These are phyloP conservation scores for Mariannaea elegans DNA, from an alignment of 2,329 filamentous ascomycete species.

Conservation along the genomic window DNA sequence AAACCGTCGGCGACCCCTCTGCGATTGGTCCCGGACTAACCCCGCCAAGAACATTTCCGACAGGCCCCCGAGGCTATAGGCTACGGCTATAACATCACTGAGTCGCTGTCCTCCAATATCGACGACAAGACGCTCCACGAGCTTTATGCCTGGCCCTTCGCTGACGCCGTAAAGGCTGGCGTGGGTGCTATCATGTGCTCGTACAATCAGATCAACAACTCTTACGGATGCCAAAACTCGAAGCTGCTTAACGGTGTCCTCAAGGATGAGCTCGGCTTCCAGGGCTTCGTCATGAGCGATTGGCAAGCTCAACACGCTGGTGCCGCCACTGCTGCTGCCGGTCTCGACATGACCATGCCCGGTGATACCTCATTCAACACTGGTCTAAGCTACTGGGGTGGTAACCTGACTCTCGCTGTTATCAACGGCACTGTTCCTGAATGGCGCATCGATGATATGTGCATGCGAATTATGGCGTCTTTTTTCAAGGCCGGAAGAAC, in stretches of 20 bases:
- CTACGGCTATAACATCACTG: slow-evolving; percentile 67
- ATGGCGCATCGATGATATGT: slow-evolving; percentile 92
- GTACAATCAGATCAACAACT: slow-evolving; percentile 84
- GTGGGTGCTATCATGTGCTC: slow-evolving; percentile 73
- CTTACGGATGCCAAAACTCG: slow-evolving; percentile 81
- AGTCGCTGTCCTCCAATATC: slow-evolving; percentile 68
- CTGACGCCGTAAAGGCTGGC: slow-evolving; percentile 74
- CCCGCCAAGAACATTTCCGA: slow-evolving; percentile 71
- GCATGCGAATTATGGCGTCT: slow-evolving; percentile 79
- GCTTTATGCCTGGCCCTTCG: slow-evolving; percentile 82
- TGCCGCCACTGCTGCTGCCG: slow-evolving; percentile 72
- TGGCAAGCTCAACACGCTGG: slow-evolving; percentile 81
- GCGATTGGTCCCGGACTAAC: slow-evolving; percentile 5
- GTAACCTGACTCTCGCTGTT: slow-evolving; percentile 87
- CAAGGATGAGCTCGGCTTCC: slow-evolving; percentile 83
- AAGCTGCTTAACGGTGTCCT: slow-evolving; percentile 78
- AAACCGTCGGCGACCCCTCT: rapidly evolving
- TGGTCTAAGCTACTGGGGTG: slow-evolving; percentile 80
- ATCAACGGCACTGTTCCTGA: slow-evolving; percentile 89
- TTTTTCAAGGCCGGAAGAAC: slow-evolving; percentile 73
- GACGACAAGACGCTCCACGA: slow-evolving; percentile 81
- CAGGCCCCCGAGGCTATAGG: slow-evolving; percentile 64
- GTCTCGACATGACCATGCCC: slow-evolving; percentile 89
- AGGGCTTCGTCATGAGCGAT: slow-evolving; percentile 83
- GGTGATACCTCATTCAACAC: slow-evolving; percentile 82